These are phyloP conservation scores for Schwanniomyces pseudopolymorphus DNA, from an alignment of 805 yeast genomes.

Conservation along the genomic window DNA sequence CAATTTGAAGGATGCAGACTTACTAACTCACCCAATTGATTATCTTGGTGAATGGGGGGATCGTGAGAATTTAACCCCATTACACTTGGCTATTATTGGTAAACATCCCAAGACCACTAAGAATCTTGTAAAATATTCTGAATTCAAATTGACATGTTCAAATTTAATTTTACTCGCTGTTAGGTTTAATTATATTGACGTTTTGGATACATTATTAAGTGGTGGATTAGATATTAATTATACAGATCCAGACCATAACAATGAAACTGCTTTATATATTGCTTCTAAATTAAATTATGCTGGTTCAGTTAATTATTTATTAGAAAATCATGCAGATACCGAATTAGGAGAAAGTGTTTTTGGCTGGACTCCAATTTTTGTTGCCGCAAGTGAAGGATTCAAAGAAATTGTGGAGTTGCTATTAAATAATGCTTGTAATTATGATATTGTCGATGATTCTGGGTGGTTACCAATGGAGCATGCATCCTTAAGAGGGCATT, in stretches of 20 bases:
- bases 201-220: conserved; percentile 53
- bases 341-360: conserved; percentile 76
- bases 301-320: conserved; percentile 53
- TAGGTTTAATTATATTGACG: conserved; percentile 57
- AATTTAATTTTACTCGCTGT: conserved; percentile 66
- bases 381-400: conserved; percentile 86
- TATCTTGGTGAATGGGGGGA: conserved; percentile 65
- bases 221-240: conserved; percentile 66
- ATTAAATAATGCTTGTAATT: conserved; percentile 52
- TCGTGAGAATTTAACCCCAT: conserved; percentile 75
- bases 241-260: conserved; percentile 52
- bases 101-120: conserved; percentile 76
- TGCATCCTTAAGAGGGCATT: conserved; percentile 86
- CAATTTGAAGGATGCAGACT: conserved; percentile 57
- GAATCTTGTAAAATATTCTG: conserved; percentile 51
- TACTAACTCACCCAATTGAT: conserved; percentile 59
- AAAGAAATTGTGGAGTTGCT: conserved; percentile 55
- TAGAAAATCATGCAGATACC: conserved; percentile 63
- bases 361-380: conserved; percentile 94
- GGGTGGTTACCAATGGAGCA: conserved; percentile 99
- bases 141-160: conserved; percentile 46
- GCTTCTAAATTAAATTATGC: conserved; percentile 65
- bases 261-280: conserved; percentile 81
- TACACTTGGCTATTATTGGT: conserved; percentile 81
- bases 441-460: conserved; percentile 65